phyloP scores from a whole-genome alignment of 176 grass and related monocot species.

The Oropetium thomaeum region DNA sequence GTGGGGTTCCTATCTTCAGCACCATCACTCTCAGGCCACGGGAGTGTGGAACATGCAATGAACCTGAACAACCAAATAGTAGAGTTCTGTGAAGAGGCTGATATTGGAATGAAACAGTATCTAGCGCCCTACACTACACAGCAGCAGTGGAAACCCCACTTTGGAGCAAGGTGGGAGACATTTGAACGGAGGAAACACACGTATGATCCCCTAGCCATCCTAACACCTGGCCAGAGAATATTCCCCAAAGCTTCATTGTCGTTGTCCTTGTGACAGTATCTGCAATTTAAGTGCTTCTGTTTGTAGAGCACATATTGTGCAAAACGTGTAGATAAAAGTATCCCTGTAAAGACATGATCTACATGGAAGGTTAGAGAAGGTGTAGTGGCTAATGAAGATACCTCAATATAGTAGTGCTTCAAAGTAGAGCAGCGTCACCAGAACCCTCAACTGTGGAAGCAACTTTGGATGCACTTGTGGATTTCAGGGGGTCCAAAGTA shows the following conservation, averaged over 20 bases:
- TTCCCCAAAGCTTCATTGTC: constrained; percentile 60
- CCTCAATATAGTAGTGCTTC: constrained; percentile 22
- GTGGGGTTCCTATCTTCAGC: constrained; percentile 85
- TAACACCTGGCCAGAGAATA: constrained; percentile 88
- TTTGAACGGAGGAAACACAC: constrained; percentile 72
- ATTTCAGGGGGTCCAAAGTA: constrained; percentile 28
- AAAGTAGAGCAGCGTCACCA: constrained; percentile 27
- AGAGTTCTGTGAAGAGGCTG: constrained; percentile 55
- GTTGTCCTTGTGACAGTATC: constrained; percentile 44
- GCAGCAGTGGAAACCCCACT: constrained; percentile 91
- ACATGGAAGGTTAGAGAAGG: constrained; percentile 5
- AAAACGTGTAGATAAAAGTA: constrained; percentile 50
- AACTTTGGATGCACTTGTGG: constrained; percentile 27
- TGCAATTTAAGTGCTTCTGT: constrained; percentile 24
- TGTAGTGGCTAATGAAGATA: constrained; percentile 16
- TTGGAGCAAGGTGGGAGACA: constrained; percentile 86
- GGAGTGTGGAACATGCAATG: constrained; percentile 55
- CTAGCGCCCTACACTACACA: constrained; percentile 72
- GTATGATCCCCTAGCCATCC: constrained; percentile 88
- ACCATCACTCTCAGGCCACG: constrained; percentile 43
- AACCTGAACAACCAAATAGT: constrained; percentile 69
- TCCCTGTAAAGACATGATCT: constrained; percentile 46
- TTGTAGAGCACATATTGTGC: constrained; percentile 47
- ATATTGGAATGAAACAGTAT: constrained; percentile 84
- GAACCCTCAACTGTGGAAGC: constrained; percentile 1